A percentile compares a stretch with the other conserved stretches of the same genome.
Conservation (phyloP, 495 filamentous ascomycete genomes). For the Neurospora sp. region DNA sequence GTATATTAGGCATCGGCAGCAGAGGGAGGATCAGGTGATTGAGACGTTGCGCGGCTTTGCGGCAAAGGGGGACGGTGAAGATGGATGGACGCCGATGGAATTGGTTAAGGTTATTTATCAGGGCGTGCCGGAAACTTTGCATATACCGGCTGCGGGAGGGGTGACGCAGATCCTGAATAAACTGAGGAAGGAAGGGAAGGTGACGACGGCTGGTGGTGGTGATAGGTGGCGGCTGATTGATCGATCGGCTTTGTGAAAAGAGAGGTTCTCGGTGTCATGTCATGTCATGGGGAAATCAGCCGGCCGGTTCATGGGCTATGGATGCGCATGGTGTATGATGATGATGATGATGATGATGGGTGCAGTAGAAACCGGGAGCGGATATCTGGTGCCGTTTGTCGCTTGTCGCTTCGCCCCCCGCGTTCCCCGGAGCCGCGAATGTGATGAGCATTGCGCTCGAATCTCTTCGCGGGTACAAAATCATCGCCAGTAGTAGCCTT, state of each 20-base stretch:
- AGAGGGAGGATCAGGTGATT: slow-evolving; percentile 74
- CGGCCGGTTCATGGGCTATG: background rate
- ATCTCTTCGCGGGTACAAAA: background rate
- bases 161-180: slow-evolving; percentile 60
- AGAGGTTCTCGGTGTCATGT: background rate
- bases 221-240: slow-evolving; percentile 46
- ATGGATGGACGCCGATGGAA: slow-evolving; percentile 59
- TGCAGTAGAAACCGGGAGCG: background rate
- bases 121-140: slow-evolving; percentile 65
- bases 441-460: background rate
- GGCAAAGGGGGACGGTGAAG: slow-evolving; percentile 37
- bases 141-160: slow-evolving; percentile 60
- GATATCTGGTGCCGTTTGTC: background rate
- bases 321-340: background rate
- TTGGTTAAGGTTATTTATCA: slow-evolving; percentile 79
- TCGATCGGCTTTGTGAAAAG: slow-evolving; percentile 32
- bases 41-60: slow-evolving; percentile 44
- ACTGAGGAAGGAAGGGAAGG: slow-evolving; percentile 56
- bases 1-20: slow-evolving; percentile 72
- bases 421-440: background rate
- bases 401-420: background rate
- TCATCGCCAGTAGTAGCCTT: background rate
- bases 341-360: background rate
- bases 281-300: background rate
- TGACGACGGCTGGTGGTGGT: slow-evolving; percentile 26